phyloP scores from a whole-genome alignment of 805 yeast species.

The Saccharomycopsis fodiens region DNA sequence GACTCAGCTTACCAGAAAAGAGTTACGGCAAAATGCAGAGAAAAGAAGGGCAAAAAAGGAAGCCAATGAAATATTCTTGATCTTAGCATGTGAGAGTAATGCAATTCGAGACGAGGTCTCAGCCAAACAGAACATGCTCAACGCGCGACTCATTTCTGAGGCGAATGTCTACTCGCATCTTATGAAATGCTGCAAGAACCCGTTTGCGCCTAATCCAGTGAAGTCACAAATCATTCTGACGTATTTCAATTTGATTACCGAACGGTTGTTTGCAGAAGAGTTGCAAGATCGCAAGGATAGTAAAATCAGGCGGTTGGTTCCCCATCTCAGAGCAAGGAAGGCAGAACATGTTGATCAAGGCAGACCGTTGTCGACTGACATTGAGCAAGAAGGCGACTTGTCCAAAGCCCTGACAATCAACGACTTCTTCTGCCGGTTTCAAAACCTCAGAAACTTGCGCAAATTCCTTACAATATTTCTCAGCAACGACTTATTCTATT shows the following conservation, averaged over 20 bases:
- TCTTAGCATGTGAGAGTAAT: slow-evolving; percentile 1
- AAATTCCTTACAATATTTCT: slow-evolving; percentile 13
- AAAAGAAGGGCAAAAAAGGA: neutral
- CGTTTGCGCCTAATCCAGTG: slow-evolving; percentile 4
- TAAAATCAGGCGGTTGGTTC: neutral
- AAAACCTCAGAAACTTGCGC: slow-evolving; percentile 13
- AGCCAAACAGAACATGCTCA: neutral
- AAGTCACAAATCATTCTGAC: slow-evolving; percentile 9
- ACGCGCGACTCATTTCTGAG: neutral
- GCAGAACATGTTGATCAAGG: neutral
- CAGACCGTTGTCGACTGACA: neutral
- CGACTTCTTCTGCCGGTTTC: slow-evolving; percentile 14
- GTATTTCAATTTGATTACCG: slow-evolving; percentile 16
- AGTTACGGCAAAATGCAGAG: neutral
- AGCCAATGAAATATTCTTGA: slow-evolving; percentile 1
- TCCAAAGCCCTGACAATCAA: slow-evolving; percentile 11
- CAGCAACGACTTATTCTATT: slow-evolving; percentile 12
- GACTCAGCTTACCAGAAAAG: neutral
- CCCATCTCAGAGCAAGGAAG: neutral
- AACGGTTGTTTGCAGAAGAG: slow-evolving; percentile 5
- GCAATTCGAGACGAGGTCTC: neutral
- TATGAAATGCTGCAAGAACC: slow-evolving; percentile 16
- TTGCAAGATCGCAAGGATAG: neutral
- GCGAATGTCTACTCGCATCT: slow-evolving; percentile 9
- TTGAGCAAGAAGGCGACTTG: slow-evolving; percentile 3